phyloP scores from a whole-genome alignment of 208 protist genomes.

The Wallacemonas sp. region DNA sequence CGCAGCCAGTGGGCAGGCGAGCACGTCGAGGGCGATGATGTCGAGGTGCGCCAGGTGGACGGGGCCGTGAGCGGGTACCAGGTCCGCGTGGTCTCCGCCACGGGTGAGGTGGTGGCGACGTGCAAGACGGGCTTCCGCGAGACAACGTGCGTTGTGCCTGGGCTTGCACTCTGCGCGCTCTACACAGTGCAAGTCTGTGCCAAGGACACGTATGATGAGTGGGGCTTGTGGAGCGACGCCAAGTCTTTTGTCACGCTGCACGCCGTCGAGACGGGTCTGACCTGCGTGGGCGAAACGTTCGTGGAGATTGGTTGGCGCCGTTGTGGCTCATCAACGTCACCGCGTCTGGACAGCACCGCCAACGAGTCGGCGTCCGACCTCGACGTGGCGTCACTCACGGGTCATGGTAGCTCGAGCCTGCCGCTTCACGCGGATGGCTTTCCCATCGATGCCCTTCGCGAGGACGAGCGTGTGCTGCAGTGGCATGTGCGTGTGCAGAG shows the following conservation, averaged over 20 bases:
- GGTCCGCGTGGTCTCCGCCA: conserved; percentile 70
- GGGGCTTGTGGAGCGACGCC: conserved; percentile 89
- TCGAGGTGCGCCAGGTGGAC: conserved; percentile 70
- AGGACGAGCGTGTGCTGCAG: conserved; percentile 66
- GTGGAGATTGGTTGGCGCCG: conserved; percentile 83
- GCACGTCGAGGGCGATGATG: conserved; percentile 27
- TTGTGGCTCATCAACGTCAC: neutral
- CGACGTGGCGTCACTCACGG: no score
- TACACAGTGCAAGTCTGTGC: conserved; percentile 88
- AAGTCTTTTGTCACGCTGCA: conserved; percentile 80
- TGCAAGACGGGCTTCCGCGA: conserved; percentile 61
- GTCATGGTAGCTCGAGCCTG: no score
- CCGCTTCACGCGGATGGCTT: conserved; percentile 20
- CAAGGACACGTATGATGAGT: conserved; percentile 91
- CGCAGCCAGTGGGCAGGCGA: conserved; percentile 74
- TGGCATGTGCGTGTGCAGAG: conserved; percentile 86
- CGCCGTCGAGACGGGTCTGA: conserved; percentile 52
- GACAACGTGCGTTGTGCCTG: conserved; percentile 60
- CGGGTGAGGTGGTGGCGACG: conserved; percentile 53
- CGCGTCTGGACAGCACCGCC: no score
- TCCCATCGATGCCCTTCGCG: conserved; percentile 40
- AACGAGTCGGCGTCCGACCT: no score
- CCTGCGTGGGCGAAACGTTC: conserved; percentile 81
- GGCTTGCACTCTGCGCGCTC: conserved; percentile 60
- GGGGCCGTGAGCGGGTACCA: conserved; percentile 87